Percentiles rank a stretch among this genome's conserved stretches.
These are phyloP conservation scores for Leccinum subgranulosum DNA, from an alignment of 768 basidiomycete species.

Conservation along the genomic window DNA sequence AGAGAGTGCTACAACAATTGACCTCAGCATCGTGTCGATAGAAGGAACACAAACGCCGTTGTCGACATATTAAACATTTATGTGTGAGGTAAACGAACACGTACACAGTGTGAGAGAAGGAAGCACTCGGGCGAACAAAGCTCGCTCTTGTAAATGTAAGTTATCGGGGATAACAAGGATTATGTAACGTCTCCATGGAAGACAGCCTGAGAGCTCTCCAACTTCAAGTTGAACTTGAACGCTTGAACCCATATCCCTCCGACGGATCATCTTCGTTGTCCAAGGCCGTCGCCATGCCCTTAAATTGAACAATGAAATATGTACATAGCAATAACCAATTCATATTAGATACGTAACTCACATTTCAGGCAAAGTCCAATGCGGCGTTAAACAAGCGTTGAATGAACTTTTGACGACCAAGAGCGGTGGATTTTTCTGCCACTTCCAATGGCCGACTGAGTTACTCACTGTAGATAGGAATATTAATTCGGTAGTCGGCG, in stretches of 20 bases:
- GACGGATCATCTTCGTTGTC: background rate
- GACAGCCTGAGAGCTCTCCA: too few relatives aligned
- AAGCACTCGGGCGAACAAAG: background rate
- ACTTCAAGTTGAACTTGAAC: too few relatives aligned
- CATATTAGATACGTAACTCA: background rate
- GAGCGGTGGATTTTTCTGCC: background rate
- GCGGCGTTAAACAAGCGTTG: background rate
- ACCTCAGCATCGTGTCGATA: slow-evolving; percentile 10
- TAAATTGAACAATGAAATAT: background rate
- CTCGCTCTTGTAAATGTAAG: too few relatives aligned
- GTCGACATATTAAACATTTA: slow-evolving; percentile 1
- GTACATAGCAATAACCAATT: background rate
- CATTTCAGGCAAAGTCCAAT: background rate
- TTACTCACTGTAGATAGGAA: background rate
- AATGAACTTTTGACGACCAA: background rate
- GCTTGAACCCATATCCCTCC: background rate
- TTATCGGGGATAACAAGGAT: background rate
- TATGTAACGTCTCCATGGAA: background rate
- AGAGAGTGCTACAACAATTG: slow-evolving; percentile 2
- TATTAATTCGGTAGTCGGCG: background rate
- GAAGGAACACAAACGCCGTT: background rate
- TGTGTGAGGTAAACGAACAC: background rate
- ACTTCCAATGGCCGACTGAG: background rate
- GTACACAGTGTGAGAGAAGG: slow-evolving; percentile 1
- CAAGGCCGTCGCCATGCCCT: background rate